Evolutionary conservation across 169 alveolate species (phyloP).

Genomic region (Eimeria tenella): DNA sequence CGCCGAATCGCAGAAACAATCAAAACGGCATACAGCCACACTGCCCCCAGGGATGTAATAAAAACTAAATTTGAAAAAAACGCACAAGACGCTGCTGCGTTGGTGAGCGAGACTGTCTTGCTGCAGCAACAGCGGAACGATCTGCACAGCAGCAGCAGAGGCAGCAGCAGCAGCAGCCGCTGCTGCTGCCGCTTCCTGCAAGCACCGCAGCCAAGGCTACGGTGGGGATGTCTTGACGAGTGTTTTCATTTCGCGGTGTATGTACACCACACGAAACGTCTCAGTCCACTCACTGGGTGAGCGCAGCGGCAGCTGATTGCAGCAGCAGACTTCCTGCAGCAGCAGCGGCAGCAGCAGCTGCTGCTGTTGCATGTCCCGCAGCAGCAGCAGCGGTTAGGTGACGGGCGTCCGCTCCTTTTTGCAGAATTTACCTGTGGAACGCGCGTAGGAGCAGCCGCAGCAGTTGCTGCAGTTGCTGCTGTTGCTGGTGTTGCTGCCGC

Average conservation of each 20-base stretch:
- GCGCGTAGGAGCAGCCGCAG: background rate
- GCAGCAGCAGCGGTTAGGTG: background rate
- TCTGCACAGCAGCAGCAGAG: background rate
- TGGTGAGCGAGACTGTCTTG: background rate
- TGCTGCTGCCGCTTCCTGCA: background rate
- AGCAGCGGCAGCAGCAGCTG: conserved; percentile 12
- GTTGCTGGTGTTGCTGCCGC: conserved; percentile 18
- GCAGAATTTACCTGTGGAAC: background rate
- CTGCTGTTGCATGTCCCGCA: conserved; percentile 22
- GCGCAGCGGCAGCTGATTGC: background rate
- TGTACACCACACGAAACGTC: background rate
- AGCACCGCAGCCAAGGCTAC: background rate
- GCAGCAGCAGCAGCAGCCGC: conserved; percentile 37
- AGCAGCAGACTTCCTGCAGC: background rate
- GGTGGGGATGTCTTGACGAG: background rate
- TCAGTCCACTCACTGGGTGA: background rate
- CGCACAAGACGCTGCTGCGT: background rate
- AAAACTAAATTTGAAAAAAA: background rate
- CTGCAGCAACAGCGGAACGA: background rate
- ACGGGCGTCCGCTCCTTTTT: background rate
- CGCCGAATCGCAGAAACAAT: background rate
- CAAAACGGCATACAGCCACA: background rate
- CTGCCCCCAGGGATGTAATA: too few relatives aligned
- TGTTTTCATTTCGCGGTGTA: conserved; percentile 4
- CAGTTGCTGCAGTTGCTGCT: conserved; percentile 16